Evolutionary conservation across 73 alveolate genomes (phyloP), one percentile per base, ranked within the genome.

Genomic region (Paramecium sexaurelia): DNA sequence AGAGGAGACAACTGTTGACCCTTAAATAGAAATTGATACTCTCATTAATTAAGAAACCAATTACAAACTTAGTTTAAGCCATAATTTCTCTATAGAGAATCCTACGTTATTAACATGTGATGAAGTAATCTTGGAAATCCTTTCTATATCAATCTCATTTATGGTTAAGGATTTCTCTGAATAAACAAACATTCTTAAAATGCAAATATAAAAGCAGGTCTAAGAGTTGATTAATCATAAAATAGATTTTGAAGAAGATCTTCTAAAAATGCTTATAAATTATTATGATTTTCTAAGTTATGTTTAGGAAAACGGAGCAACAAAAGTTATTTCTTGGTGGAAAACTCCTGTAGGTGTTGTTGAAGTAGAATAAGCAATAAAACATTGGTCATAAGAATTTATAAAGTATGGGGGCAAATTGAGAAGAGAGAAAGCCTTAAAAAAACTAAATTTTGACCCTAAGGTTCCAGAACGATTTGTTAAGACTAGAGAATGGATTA

Each of bases 241-340:
- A 17, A 8, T 51, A 17, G 67, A 51, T 51, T 51, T 51, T 51
- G 32, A 51, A 11, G 67, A 51, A 17, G 67, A 51, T 51, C 67
- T 51, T 51, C 13, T 51, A 51, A 51, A 17, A 17, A 51, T 51
- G 67, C 67, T 51, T n/a, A 51, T 51, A 51, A 51, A 51, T 51
- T 51, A 51, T 51, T 51, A 51, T n/a, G 67, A 51, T 15, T 66
- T 66, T 66, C 83, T 66, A 0, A 32, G 43, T 29, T 66, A 66
- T 29, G 83, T 66, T 0, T 66, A 66, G 43, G 83, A 66, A n/a
- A 26, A 66, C 7, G 43, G 83, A 66, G 19, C 17, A 20, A 11
- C 20, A 32, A 66, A 66, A 6, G 47, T 66, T 66, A 6, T 26
- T 66, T 26, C 83, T 66, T 66, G 83, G 83, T 66, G 83, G 83